Conservation (phyloP, 352 stramenopile genomes). For the Phytopythium cucurbitacearum region DNA sequence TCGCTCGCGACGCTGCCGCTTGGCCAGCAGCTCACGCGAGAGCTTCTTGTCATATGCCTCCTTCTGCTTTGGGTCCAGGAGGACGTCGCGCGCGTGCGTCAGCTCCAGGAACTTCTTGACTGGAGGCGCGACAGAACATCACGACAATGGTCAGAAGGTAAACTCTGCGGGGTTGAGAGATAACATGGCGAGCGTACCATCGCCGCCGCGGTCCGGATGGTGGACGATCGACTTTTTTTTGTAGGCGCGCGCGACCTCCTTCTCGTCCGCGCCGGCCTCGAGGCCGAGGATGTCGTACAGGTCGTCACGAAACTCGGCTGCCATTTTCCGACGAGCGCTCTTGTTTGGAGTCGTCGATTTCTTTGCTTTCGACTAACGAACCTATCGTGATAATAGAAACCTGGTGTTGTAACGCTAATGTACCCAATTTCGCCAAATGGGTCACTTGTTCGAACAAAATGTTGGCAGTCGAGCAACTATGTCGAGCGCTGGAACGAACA, state of each 20-base stretch:
- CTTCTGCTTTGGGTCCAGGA: constrained; percentile 79
- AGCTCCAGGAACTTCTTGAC: constrained; percentile 83
- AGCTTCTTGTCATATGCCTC: constrained; percentile 80
- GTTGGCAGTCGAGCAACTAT: too few relatives aligned
- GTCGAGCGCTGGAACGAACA: too few relatives aligned
- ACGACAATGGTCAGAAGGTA: not conserved
- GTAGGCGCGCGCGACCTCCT: constrained; percentile 73
- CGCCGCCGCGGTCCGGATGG: constrained; percentile 75
- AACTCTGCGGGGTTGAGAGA: not conserved
- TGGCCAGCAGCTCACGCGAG: constrained; percentile 50
- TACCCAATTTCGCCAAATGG: too few relatives aligned
- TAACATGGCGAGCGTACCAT: constrained; percentile 33
- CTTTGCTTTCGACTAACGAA: too few relatives aligned
- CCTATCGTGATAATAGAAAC: too few relatives aligned
- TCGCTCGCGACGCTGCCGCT: constrained; percentile 65
- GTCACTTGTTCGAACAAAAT: too few relatives aligned
- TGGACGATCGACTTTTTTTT: constrained; percentile 80
- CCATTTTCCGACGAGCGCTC: not conserved
- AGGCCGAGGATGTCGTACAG: constrained; percentile 78
- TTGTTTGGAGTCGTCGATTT: too few relatives aligned
- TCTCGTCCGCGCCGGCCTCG: constrained; percentile 54
- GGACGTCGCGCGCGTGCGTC: constrained; percentile 65
- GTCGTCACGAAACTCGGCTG: constrained; percentile 38
- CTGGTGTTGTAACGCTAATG: too few relatives aligned
- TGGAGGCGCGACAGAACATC: constrained; percentile 11